phyloP scores from a whole-genome alignment of 345 rosid species.

The Gossypium arboreum region DNA sequence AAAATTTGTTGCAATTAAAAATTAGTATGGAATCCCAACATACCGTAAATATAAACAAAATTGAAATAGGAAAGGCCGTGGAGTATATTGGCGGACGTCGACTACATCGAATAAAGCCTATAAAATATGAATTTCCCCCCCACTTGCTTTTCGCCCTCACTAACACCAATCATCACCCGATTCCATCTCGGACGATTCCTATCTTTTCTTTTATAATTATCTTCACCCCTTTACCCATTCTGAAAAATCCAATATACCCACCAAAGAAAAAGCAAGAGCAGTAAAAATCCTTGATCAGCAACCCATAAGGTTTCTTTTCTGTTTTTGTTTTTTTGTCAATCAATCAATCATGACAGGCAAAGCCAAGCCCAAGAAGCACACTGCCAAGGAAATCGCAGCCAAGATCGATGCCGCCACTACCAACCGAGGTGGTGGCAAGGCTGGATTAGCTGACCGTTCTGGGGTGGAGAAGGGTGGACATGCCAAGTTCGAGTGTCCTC shows the following conservation, averaged over 20 bases:
- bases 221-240: background rate
- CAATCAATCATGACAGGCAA: conserved; percentile 64
- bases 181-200: too few relatives aligned
- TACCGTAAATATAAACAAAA: too few relatives aligned
- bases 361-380: conserved; percentile 99
- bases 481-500: conserved; percentile 90
- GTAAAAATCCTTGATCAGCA: background rate
- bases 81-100: too few relatives aligned
- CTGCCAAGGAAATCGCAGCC: conserved; percentile 81
- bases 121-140: too few relatives aligned
- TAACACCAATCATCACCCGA: too few relatives aligned
- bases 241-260: background rate
- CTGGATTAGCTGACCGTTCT: conserved; percentile 60
- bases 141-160: too few relatives aligned
- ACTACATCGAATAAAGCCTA: too few relatives aligned
- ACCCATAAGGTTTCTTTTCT: background rate
- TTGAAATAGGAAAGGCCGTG: too few relatives aligned
- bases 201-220: background rate
- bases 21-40: too few relatives aligned
- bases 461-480: conserved; percentile 83
- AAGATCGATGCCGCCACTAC: conserved; percentile 84
- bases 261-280: background rate
- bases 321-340: background rate
- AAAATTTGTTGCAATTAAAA: too few relatives aligned
- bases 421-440: conserved; percentile 95